Conservation (phyloP, 129 eudicot species). For the Scalesia atractyloides region DNA sequence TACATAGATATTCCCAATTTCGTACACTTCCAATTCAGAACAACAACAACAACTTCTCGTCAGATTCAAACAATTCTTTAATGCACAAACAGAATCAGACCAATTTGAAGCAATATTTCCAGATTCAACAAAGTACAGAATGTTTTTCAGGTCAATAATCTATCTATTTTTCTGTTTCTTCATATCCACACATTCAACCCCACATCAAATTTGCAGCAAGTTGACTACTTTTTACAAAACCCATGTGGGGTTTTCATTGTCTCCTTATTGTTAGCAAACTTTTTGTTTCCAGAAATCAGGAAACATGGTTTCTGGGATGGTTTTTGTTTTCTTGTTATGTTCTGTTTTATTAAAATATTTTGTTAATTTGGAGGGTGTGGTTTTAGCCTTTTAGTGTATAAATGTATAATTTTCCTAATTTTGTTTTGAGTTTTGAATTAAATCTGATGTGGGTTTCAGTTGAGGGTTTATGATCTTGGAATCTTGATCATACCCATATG, state of each 20-base stretch:
- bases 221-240: constrained; percentile 33
- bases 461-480: constrained; percentile 32
- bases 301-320: constrained; percentile 33
- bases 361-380: constrained; percentile 3
- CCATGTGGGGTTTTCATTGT: constrained; percentile 46
- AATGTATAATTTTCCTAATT: not conserved
- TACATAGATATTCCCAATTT: constrained; percentile 16
- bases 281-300: constrained; percentile 44
- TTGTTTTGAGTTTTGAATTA: not conserved
- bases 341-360: not conserved
- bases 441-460: constrained; percentile 27
- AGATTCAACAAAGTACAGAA: constrained; percentile 26
- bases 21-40: constrained; percentile 20
- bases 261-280: constrained; percentile 35
- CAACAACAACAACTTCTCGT: constrained; percentile 21
- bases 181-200: constrained; percentile 33
- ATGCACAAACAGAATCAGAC: constrained; percentile 20
- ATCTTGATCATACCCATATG: constrained; percentile 33
- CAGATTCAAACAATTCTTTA: constrained; percentile 9
- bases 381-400: not conserved
- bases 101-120: not conserved
- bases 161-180: constrained; percentile 18
- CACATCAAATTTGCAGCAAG: constrained; percentile 28
- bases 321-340: not conserved
- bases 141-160: constrained; percentile 37